phyloP scores from a whole-genome alignment of 306 rosid genomes.

The Mucuna pruriens region DNA sequence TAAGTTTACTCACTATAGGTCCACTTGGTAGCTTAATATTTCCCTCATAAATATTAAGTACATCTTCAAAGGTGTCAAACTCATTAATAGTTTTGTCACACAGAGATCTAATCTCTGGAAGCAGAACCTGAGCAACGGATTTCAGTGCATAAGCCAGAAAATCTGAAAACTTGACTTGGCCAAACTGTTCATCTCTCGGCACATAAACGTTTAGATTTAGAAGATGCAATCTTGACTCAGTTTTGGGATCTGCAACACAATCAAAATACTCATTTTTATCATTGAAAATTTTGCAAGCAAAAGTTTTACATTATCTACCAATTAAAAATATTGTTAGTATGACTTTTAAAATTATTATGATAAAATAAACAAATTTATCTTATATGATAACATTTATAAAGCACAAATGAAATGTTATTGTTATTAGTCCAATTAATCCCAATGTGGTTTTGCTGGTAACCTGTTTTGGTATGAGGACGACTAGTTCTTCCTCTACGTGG shows the following conservation, averaged over 20 bases:
- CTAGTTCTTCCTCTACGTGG: slow-evolving; percentile 90
- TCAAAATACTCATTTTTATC: background rate
- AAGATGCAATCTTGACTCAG: slow-evolving; percentile 77
- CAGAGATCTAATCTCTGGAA: slow-evolving; percentile 70
- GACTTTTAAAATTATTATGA: too few relatives aligned
- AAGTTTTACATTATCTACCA: too few relatives aligned
- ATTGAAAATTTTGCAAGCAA: background rate
- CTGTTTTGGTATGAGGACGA: slow-evolving; percentile 64
- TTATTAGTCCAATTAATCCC: background rate
- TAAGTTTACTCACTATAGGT: slow-evolving; percentile 45
- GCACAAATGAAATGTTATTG: background rate
- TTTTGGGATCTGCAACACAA: slow-evolving; percentile 64
- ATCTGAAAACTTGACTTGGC: slow-evolving; percentile 75
- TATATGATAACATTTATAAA: too few relatives aligned
- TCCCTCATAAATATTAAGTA: slow-evolving; percentile 67
- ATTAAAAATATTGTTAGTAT: too few relatives aligned
- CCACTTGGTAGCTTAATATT: slow-evolving; percentile 65
- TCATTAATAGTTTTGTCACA: slow-evolving; percentile 82
- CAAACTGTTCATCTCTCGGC: slow-evolving; percentile 86
- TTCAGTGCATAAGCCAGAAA: slow-evolving; percentile 79
- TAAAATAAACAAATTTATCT: too few relatives aligned
- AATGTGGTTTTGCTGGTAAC: slow-evolving; percentile 38
- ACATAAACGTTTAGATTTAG: slow-evolving; percentile 74
- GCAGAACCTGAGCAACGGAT: slow-evolving; percentile 67
- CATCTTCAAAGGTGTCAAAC: slow-evolving; percentile 78